Evolutionary conservation across 768 basidiomycete genomes (phyloP), one percentile per base, ranked within the genome.

Genomic region (Rhodotorula kratochvilovae): DNA sequence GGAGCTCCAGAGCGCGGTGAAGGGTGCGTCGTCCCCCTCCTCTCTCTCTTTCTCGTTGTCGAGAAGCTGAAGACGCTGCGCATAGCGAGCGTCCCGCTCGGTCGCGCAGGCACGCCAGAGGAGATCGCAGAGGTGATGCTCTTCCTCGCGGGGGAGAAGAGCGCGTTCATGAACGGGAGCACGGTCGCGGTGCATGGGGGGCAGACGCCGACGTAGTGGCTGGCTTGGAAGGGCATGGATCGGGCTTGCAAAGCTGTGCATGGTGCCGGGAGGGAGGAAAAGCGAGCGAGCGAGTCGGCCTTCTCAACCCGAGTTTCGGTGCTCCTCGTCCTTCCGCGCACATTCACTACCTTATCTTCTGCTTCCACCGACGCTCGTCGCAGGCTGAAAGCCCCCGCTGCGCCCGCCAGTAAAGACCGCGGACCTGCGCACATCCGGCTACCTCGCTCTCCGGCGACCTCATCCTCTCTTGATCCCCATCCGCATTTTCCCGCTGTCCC

Each of bases 51-150:
- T 54, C 54, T n/a, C 25, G 7, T 19, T 33, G 2, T 23, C 12
- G 12, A n/a, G 33, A 29, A 35, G 29, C 3, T 5, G 21, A 46
- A 51, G 31, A 63, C 31, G 2, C 54, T 31, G 11, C 12, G 13
- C 2, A 53, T 35, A 63, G 62, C 31, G 8, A n/a, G 13, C 2
- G 45, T 60, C 33, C 58, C 66, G 19, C 36, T 67, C 16, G 60
- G 48, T 3, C 58, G 66, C 25, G 60, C 53, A 7, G 66, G 58
- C 8, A 15, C 60, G 17, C 66, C 66, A 5, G 16, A 17, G 1
- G 66, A 67, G n/a, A 67, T 67, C 42, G 66, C 66, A 1, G 31
- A 67, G 16, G 66, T 60, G 21, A 61, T 67, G 57, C 51, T 58
- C 36, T 67, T 67, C 66, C 66, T 67, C 57, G 54, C 48, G 33